A percentile compares a stretch with the other conserved stretches of the same genome.
Evolutionary conservation across 2,329 filamentous ascomycete genomes (phyloP).

Genomic region (Endocalyx cinctus): DNA sequence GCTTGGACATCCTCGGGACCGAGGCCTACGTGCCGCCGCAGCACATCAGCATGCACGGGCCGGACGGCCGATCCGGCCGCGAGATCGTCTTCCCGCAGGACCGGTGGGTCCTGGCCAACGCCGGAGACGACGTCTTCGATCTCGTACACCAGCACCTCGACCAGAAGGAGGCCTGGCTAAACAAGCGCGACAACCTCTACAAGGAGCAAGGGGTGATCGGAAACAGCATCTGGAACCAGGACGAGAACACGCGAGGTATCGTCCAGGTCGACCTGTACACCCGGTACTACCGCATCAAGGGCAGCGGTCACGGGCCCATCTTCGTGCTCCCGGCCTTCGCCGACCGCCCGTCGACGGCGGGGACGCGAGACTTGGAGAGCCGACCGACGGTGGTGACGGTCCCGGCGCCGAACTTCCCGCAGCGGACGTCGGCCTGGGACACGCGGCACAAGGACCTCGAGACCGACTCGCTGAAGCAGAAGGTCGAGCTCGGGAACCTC

Average conservation of each 20-base stretch:
- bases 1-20: slow-evolving; percentile 43
- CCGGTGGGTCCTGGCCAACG: slow-evolving; percentile 50
- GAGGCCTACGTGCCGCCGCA: slow-evolving; percentile 48
- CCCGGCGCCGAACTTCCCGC: slow-evolving; percentile 15
- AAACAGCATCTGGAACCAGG: slow-evolving; percentile 29
- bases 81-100: slow-evolving; percentile 52
- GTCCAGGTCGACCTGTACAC: slow-evolving; percentile 45
- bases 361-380: slow-evolving; percentile 41
- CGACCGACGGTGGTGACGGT: slow-evolving; percentile 35
- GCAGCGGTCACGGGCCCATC: slow-evolving; percentile 40
- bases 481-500: not conserved
- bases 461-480: not conserved
- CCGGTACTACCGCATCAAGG: slow-evolving; percentile 48
- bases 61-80: slow-evolving; percentile 47
- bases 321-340: slow-evolving; percentile 49
- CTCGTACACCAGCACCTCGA: slow-evolving; percentile 45
- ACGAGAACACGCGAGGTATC: slow-evolving; percentile 37
- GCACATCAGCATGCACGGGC: slow-evolving; percentile 48
- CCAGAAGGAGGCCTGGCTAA: slow-evolving; percentile 36
- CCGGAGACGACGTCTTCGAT: slow-evolving; percentile 45
- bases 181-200: slow-evolving; percentile 30
- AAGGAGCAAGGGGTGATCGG: slow-evolving; percentile 36
- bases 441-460: slow-evolving; percentile 14
- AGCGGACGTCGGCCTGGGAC: slow-evolving; percentile 18
- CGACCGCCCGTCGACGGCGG: slow-evolving; percentile 38